Evolutionary conservation across 805 yeast genomes (phyloP), one percentile per base, ranked within the genome.

Genomic region (Suhomyces faveliae): DNA sequence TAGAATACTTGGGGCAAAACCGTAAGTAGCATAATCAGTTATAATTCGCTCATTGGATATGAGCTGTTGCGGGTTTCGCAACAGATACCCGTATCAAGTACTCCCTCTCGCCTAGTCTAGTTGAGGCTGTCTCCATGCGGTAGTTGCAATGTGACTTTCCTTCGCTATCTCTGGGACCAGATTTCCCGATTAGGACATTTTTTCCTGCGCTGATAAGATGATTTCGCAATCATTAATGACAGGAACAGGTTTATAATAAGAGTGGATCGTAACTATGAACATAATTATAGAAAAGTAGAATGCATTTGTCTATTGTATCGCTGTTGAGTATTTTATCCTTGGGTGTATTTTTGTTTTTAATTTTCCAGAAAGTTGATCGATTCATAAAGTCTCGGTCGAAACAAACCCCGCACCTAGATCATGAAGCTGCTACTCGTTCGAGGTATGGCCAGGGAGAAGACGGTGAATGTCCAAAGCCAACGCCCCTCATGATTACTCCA

Each of bases 401-500:
- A 23, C 35, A 41, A 20, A 24, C 17, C 11, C 15, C 25, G 9
- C 35, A 43, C 13, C 19, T 12, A n/a, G 46, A 43, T 24, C 46
- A 35, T 1, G 52, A 52, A 35, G 57, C 55, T 25, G 43, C 49
- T 20, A 49, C 57, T 4, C 45, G 42, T 27, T 41, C 49, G 15
- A 35, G 45, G 10, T 42, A 48, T 6, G 27, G 33, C n/a, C n/a
- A 37, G 13, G 43, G 42, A 19, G 46, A 39, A 5, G 43, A 33
- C 4, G 51, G 49, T 15, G 58, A 52, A 24, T 30, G 39, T 13
- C 79, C 80, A 8, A 60, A 61, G 35, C 84, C 85, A 17, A 75
- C 82, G 0, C 87, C 89, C 0, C 65, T 84, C 23, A 70, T 70
- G 66, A 77, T 85, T 44, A 83, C 87, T 0, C 87, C 87, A 2